Percentiles rank a stretch among this genome's conserved stretches.
These are phyloP conservation scores for Corymbia calophylla DNA, from an alignment of 441 rosid species.

Conservation along the genomic window DNA sequence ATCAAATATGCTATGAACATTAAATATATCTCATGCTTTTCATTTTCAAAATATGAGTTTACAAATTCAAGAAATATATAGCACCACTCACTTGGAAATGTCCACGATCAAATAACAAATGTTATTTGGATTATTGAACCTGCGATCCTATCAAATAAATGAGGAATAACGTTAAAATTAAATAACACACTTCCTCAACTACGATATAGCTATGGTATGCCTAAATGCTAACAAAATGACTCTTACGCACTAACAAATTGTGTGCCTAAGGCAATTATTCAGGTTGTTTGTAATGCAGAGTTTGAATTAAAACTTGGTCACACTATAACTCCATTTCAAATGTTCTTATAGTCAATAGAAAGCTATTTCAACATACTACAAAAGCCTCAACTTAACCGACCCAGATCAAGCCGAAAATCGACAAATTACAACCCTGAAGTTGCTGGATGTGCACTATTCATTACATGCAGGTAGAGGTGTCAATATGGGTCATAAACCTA, in stretches of 20 bases:
- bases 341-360: too few relatives aligned
- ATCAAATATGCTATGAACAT: neutral
- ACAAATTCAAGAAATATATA: too few relatives aligned
- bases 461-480: too few relatives aligned
- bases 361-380: too few relatives aligned
- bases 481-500: too few relatives aligned
- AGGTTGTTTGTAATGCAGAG: neutral
- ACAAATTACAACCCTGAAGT: too few relatives aligned
- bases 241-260: neutral
- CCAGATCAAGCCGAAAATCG: too few relatives aligned
- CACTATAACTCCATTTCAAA: too few relatives aligned
- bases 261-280: neutral
- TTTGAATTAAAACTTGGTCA: too few relatives aligned
- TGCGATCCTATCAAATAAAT: neutral
- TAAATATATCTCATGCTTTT: neutral
- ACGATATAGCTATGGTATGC: neutral
- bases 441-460: too few relatives aligned
- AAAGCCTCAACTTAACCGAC: too few relatives aligned
- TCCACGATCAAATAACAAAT: neutral
- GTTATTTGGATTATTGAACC: rapidly evolving
- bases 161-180: neutral
- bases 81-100: neutral
- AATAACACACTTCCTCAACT: neutral
- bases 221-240: neutral
- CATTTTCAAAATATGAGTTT: too few relatives aligned